Conservation (phyloP, 2,329 filamentous ascomycete genomes). For the Penicillium brevicompactum region DNA sequence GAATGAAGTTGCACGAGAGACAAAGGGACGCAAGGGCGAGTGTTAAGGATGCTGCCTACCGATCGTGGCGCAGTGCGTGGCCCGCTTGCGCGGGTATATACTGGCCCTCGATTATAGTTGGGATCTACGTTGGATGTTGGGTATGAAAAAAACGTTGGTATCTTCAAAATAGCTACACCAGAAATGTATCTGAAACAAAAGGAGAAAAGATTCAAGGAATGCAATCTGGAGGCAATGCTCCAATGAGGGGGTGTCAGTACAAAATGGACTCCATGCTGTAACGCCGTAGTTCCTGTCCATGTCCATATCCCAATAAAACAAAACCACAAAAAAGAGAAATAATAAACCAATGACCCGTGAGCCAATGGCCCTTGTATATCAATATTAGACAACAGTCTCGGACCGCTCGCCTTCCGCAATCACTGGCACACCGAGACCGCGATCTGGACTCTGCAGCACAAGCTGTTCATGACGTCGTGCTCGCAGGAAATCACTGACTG, state of each 20-base stretch:
- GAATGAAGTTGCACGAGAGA: conserved; percentile 1
- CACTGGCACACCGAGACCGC: conserved; percentile 80
- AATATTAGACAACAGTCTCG: conserved; percentile 70
- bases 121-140: conserved; percentile 11
- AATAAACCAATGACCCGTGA: conserved; percentile 9
- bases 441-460: conserved; percentile 87
- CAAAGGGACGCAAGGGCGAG: conserved; percentile 17
- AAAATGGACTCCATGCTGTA: conserved; percentile 12
- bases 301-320: conserved; percentile 6
- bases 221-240: conserved; percentile 16
- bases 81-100: conserved; percentile 14
- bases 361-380: conserved; percentile 6
- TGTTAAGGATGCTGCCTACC: conserved; percentile 21
- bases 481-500: conserved; percentile 86
- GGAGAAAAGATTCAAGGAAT: conserved; percentile 9
- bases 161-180: conserved; percentile 26
- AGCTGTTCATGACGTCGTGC: conserved; percentile 90
- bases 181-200: conserved; percentile 5
- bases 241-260: conserved; percentile 18
- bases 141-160: conserved; percentile 22
- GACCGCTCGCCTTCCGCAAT: conserved; percentile 82
- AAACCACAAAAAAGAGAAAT: not conserved
- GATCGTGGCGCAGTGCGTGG: conserved; percentile 26
- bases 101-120: conserved; percentile 9
- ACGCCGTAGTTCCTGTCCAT: conserved; percentile 8